Evolutionary conservation across 2,329 filamentous ascomycete genomes (phyloP).

Genomic region (Fusarium robinianum): DNA sequence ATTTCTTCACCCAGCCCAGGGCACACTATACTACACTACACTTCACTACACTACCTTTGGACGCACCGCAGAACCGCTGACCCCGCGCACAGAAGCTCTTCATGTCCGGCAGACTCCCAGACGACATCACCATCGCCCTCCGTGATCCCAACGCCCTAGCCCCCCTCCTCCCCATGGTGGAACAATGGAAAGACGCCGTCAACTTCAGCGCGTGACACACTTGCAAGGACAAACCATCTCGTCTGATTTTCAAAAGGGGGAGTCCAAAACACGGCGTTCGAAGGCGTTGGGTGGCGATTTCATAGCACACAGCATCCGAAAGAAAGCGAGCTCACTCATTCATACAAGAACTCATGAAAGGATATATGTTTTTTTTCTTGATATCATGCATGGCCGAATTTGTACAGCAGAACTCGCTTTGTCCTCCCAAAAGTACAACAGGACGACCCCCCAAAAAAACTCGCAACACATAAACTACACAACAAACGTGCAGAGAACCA

Average conservation of each 20-base stretch:
- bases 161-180: conserved; percentile 70
- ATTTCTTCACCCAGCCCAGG: conserved; percentile 16
- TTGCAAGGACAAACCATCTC: too few relatives aligned
- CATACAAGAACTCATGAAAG: conserved; percentile 12
- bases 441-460: conserved; percentile 10
- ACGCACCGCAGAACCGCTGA: too few relatives aligned
- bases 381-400: too few relatives aligned
- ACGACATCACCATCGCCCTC: conserved; percentile 76
- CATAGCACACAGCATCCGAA: conserved; percentile 8
- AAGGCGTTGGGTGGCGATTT: conserved; percentile 15
- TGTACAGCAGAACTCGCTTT: too few relatives aligned
- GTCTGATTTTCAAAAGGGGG: neutral
- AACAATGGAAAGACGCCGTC: conserved; percentile 63
- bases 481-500: too few relatives aligned
- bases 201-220: conserved; percentile 20
- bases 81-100: conserved; percentile 57
- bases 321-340: conserved; percentile 9
- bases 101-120: conserved; percentile 58
- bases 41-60: too few relatives aligned
- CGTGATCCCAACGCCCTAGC: conserved; percentile 79
- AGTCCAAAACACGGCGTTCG: conserved; percentile 23
- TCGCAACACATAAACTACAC: too few relatives aligned
- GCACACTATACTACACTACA: too few relatives aligned
- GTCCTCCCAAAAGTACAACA: too few relatives aligned
- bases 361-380: conserved; percentile 24